Conservation (phyloP, 371 early-diverging fungal species). For the Mucor saturninus region DNA sequence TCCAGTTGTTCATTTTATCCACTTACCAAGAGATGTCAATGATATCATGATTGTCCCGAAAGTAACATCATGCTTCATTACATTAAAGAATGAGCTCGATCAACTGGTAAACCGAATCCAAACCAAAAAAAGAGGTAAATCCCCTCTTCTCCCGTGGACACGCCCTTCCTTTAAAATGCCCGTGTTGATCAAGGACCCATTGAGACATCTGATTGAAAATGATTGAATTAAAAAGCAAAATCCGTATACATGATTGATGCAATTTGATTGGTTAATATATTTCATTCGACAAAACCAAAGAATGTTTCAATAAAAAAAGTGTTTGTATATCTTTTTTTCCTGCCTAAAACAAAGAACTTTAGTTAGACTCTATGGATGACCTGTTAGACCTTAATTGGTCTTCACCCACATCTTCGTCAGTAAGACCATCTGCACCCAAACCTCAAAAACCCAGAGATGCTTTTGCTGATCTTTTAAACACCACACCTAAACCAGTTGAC, state of each 20-base stretch:
- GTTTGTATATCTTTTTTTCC: too few species aligned
- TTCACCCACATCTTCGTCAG: constrained; percentile 6
- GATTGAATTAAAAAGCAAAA: neutral
- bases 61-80: neutral
- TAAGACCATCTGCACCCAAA: constrained; percentile 17
- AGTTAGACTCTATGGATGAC: constrained; percentile 37
- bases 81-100: neutral
- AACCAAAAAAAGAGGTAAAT: neutral
- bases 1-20: neutral
- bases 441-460: constrained; percentile 38
- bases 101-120: neutral
- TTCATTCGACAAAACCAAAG: too few species aligned
- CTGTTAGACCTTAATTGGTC: constrained; percentile 47
- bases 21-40: constrained; percentile 1
- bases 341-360: too few species aligned
- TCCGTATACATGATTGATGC: neutral
- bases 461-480: constrained; percentile 41
- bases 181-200: constrained; percentile 1
- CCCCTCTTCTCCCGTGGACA: neutral
- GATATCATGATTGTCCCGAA: neutral
- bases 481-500: constrained; percentile 23
- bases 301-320: too few species aligned
- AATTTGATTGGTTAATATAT: too few species aligned
- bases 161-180: neutral
- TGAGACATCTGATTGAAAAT: neutral